These are phyloP conservation scores for Somion occarium DNA, from an alignment of 1,284 basidiomycete genomes.

Conservation along the genomic window DNA sequence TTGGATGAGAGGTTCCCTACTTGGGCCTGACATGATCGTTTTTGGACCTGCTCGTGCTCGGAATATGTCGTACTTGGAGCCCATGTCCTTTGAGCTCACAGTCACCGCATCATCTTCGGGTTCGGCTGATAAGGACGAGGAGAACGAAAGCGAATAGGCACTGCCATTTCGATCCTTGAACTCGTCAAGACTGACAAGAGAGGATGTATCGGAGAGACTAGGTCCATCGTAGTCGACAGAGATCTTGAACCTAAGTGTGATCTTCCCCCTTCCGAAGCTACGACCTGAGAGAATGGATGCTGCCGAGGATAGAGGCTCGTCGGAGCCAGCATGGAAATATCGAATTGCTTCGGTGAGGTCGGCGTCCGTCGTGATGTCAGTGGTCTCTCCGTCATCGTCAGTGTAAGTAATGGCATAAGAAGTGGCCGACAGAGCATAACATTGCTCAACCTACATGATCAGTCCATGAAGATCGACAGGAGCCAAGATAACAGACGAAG, in stretches of 20 bases:
- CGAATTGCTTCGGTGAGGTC: slow-evolving; percentile 83
- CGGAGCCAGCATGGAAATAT: slow-evolving; percentile 72
- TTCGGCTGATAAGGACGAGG: slow-evolving; percentile 23
- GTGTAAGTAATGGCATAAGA: slow-evolving; percentile 75
- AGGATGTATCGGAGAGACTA: slow-evolving; percentile 84
- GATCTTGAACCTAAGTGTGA: slow-evolving; percentile 73
- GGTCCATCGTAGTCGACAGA: slow-evolving; percentile 86
- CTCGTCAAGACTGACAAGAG: slow-evolving; percentile 72
- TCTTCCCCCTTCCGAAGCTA: slow-evolving; percentile 62
- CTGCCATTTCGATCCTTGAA: slow-evolving; percentile 58
- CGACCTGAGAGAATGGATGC: slow-evolving; percentile 70
- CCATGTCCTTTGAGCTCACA: slow-evolving; percentile 63
- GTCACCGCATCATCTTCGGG: slow-evolving; percentile 64
- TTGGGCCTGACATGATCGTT: slow-evolving; percentile 23
- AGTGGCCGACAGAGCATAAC: slow-evolving; percentile 69
- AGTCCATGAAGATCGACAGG: slow-evolving; percentile 7
- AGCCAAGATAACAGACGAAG: no score
- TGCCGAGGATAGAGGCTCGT: slow-evolving; percentile 68
- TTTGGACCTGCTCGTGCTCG: slow-evolving; percentile 18
- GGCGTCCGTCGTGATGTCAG: slow-evolving; percentile 60
- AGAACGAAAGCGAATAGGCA: slow-evolving; percentile 50
- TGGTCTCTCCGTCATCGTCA: slow-evolving; percentile 82
- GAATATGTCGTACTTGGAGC: slow-evolving; percentile 25
- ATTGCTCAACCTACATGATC: slow-evolving; percentile 78
- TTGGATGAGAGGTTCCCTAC: slow-evolving; percentile 12